These are phyloP conservation scores for Rosa multiflora DNA, from an alignment of 306 rosid species.

Conservation along the genomic window DNA sequence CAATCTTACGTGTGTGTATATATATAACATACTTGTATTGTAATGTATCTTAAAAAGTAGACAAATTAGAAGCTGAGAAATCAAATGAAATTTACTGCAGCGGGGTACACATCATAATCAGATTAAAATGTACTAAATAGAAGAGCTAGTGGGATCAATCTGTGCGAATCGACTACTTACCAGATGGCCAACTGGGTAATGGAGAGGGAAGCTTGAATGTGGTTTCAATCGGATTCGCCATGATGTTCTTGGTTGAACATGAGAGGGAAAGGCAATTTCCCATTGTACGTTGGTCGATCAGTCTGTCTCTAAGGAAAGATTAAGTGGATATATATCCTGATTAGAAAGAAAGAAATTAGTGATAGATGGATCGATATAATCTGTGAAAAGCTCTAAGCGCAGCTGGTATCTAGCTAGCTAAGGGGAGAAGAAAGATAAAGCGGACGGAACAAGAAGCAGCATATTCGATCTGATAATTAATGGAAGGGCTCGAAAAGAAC, in stretches of 20 bases:
- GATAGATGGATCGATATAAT: neutral
- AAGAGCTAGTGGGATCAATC: neutral
- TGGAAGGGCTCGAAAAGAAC: neutral
- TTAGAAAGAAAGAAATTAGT: neutral
- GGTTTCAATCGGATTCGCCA: slow-evolving; percentile 40
- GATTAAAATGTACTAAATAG: neutral
- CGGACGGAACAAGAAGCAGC: slow-evolving; percentile 28
- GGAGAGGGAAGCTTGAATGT: slow-evolving; percentile 61
- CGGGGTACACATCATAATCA: neutral
- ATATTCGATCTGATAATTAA: slow-evolving; percentile 8
- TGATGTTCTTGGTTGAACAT: slow-evolving; percentile 24
- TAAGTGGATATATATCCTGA: neutral
- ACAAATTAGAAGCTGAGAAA: neutral
- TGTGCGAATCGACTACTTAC: slow-evolving; percentile 26
- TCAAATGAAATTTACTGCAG: neutral
- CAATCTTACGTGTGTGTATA: neutral
- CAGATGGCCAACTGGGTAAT: slow-evolving; percentile 37
- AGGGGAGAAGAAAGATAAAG: slow-evolving; percentile 1
- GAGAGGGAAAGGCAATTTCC: slow-evolving; percentile 30
- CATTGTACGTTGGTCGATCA: slow-evolving; percentile 21
- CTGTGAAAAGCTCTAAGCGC: neutral
- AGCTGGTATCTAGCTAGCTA: neutral
- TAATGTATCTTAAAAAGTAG: neutral
- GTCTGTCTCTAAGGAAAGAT: neutral
- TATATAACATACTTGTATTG: neutral